Conservation (phyloP, 495 filamentous ascomycete species). For the Trichoderma orchidacearum region DNA sequence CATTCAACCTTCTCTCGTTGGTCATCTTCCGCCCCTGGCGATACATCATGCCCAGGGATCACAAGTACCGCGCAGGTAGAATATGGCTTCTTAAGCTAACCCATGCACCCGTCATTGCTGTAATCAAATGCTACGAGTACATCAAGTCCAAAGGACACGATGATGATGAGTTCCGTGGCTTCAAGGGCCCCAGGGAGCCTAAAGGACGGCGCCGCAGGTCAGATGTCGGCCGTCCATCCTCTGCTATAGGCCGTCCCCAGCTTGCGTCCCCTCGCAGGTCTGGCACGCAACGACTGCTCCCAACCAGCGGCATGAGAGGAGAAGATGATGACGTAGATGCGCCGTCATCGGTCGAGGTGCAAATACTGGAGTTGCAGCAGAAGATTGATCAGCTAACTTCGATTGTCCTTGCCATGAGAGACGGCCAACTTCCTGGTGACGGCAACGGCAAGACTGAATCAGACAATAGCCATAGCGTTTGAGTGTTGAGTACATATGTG, state of each 20-base stretch:
- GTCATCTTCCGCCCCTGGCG: slow-evolving; percentile 73
- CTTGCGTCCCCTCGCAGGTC: slow-evolving; percentile 3
- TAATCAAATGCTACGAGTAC: slow-evolving; percentile 36
- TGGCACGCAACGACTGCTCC: background rate
- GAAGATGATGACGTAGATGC: slow-evolving; percentile 16
- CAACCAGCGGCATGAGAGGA: slow-evolving; percentile 5
- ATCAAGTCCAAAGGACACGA: slow-evolving; percentile 13
- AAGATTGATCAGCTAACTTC: slow-evolving; percentile 36
- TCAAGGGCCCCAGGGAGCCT: slow-evolving; percentile 22
- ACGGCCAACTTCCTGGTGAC: background rate
- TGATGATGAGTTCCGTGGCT: slow-evolving; percentile 12
- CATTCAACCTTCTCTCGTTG: slow-evolving; percentile 70
- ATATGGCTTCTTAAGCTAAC: slow-evolving; percentile 63
- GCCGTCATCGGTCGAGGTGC: slow-evolving; percentile 22
- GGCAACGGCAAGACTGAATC: background rate
- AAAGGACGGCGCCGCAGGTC: slow-evolving; percentile 7
- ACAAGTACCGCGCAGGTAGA: slow-evolving; percentile 52
- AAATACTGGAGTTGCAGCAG: slow-evolving; percentile 26
- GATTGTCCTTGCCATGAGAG: slow-evolving; percentile 25
- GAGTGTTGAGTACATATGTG: background rate
- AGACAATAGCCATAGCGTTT: background rate
- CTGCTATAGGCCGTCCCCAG: background rate
- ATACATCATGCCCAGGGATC: slow-evolving; percentile 55
- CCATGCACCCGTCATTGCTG: slow-evolving; percentile 38
- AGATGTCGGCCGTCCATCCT: background rate